A percentile compares a stretch with the other conserved stretches of the same genome.
phyloP scores from a whole-genome alignment of 805 yeast species.

The Saccharomyces kudriavzevii region DNA sequence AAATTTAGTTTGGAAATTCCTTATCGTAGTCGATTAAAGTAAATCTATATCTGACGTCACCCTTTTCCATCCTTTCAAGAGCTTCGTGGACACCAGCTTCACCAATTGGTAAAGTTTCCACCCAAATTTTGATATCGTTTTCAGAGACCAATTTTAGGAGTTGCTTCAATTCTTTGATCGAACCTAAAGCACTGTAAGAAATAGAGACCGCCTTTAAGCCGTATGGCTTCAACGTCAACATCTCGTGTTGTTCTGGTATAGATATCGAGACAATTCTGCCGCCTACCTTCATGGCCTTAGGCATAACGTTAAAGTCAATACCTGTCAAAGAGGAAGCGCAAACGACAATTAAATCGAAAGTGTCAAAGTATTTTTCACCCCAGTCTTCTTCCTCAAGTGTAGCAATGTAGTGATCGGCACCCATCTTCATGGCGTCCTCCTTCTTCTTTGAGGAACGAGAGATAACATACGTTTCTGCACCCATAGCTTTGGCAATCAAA shows the following conservation, averaged over 20 bases:
- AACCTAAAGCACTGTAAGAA: conserved; percentile 35
- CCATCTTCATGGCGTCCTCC: conserved; percentile 41
- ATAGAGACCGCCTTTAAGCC: conserved; percentile 20
- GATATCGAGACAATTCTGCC: conserved; percentile 32
- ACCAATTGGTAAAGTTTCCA: conserved; percentile 42
- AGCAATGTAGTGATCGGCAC: conserved; percentile 48
- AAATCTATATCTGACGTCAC: conserved; percentile 48
- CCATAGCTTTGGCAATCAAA: conserved; percentile 50
- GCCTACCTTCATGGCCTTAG: conserved; percentile 23
- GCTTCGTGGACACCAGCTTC: conserved; percentile 38
- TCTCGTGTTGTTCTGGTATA: conserved; percentile 15
- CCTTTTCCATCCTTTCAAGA: conserved; percentile 40
- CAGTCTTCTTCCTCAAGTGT: conserved; percentile 43
- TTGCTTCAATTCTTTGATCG: conserved; percentile 38
- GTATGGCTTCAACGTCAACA: conserved; percentile 9
- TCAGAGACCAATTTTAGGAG: conserved; percentile 44
- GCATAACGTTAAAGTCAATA: conserved; percentile 32
- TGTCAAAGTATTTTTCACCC: conserved; percentile 27
- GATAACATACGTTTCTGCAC: conserved; percentile 51
- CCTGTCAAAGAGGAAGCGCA: conserved; percentile 40
- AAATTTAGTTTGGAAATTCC: conserved; percentile 6
- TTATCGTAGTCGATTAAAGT: conserved; percentile 44
- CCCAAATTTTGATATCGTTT: conserved; percentile 41
- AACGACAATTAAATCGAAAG: conserved; percentile 41
- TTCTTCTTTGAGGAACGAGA: conserved; percentile 44